Evolutionary conservation across 371 early-diverging fungal genomes (phyloP), one percentile per base, ranked within the genome.

Genomic region (Rhizomucor miehei): DNA sequence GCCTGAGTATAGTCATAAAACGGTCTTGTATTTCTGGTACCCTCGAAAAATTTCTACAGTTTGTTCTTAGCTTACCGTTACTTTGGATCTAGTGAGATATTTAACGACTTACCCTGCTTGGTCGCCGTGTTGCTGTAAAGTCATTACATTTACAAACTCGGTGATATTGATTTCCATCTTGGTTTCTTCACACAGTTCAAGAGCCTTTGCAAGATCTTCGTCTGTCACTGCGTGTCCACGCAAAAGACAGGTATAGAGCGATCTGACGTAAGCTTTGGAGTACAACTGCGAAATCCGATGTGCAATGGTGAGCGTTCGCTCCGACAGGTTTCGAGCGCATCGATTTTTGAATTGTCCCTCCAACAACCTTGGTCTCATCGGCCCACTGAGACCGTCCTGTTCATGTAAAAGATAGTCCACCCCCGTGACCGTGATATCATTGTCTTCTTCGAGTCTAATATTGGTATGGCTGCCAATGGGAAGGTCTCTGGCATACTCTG

Each of bases 111-210:
- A 79, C 82, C 74, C 61, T 19, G 73, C 60, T 24, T 51, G 47
- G 1, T 66, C 67, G 14, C 64, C 55, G 21, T 73, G 65, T 37
- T 72, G 59, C 44, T 73, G 75, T 51, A 77, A 71, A 10, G 79
- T 68, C 59, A 78, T 68, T 0, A 81, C 80, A 56, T 89, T 88
- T 6, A 91, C 58, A 63, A 84, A 89, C 1, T 73, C 80, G 1
- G 91, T 89, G 13, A 89, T 78, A 65, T 89, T 85, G 38, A 91
- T 80, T 25, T 87, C 83, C 58, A 89, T 78, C 6, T 64, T 56
- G 0, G 81, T 76, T 45, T 87, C 81, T 24, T 77, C 69, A 48
- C 89, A 88, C 2, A 81, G 66, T 13, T 75, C 73, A 24, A 84
- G 50, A 0, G 82, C 83, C 48, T 75, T 81, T 14, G 62, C 69